Evolutionary conservation across 805 yeast genomes (phyloP).

Genomic region (Kluyveromyces lactis): DNA sequence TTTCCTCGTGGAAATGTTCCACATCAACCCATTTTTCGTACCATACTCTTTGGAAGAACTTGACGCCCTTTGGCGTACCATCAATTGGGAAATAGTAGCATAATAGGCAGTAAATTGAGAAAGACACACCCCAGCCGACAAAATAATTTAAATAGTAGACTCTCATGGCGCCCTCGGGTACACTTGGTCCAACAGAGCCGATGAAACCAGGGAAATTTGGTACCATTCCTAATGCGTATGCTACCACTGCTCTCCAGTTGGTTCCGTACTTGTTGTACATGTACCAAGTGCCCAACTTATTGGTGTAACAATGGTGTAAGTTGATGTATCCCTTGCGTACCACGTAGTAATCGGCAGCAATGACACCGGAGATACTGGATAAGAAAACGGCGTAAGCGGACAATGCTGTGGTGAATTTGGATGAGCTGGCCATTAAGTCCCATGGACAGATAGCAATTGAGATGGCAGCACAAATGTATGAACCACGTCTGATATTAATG

Average conservation of each 20-base stretch:
- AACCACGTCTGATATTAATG: constrained; percentile 55
- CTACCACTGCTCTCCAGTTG: constrained; percentile 74
- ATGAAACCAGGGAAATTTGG: constrained; percentile 34
- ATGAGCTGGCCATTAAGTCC: constrained; percentile 57
- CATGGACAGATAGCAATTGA: constrained; percentile 73
- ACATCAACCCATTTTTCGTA: constrained; percentile 54
- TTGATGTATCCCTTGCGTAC: constrained; percentile 61
- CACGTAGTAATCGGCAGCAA: constrained; percentile 47
- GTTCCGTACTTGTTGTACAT: constrained; percentile 52
- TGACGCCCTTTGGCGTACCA: constrained; percentile 38
- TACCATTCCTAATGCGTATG: constrained; percentile 38
- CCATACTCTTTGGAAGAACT: constrained; percentile 32
- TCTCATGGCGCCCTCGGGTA: constrained; percentile 70
- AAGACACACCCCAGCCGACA: constrained; percentile 60
- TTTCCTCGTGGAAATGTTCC: constrained; percentile 45
- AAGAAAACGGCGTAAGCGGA: constrained; percentile 74
- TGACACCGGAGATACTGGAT: constrained; percentile 70
- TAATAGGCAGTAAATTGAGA: constrained; percentile 44
- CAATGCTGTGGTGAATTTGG: constrained; percentile 63
- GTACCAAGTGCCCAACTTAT: constrained; percentile 30
- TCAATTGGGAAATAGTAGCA: constrained; percentile 45
- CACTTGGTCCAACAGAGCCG: constrained; percentile 58
- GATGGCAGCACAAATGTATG: constrained; percentile 54
- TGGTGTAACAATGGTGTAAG: constrained; percentile 54
- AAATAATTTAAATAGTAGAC: constrained; percentile 71